Percentiles rank a stretch among this genome's conserved stretches.
phyloP scores from a whole-genome alignment of 768 basidiomycete species.

The Russula dissimulans region DNA sequence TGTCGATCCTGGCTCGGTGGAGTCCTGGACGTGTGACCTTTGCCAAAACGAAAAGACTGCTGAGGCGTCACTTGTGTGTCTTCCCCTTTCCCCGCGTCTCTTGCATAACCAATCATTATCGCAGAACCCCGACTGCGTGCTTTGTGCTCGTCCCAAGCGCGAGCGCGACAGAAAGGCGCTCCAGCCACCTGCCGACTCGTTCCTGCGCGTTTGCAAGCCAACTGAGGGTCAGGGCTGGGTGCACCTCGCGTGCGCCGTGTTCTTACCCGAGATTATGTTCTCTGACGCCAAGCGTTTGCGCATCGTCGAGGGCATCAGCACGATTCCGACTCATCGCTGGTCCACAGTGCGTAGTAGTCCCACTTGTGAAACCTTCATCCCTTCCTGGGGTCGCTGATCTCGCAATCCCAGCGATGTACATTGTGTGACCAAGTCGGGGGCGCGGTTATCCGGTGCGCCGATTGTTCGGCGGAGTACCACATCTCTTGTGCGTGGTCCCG shows the following conservation, averaged over 20 bases:
- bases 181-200: slow-evolving; percentile 49
- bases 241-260: slow-evolving; percentile 84
- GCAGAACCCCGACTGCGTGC: slow-evolving; percentile 74
- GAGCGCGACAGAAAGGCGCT: slow-evolving; percentile 40
- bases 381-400: slow-evolving; percentile 13
- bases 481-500: slow-evolving; percentile 84
- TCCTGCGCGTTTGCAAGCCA: slow-evolving; percentile 71
- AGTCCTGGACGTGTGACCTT: slow-evolving; percentile 80
- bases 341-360: slow-evolving; percentile 43
- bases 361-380: not conserved
- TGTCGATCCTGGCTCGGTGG: slow-evolving; percentile 51
- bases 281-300: slow-evolving; percentile 65
- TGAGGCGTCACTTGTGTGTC: slow-evolving; percentile 74
- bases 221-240: slow-evolving; percentile 93
- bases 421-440: slow-evolving; percentile 68
- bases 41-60: slow-evolving; percentile 76
- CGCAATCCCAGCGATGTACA: slow-evolving; percentile 49
- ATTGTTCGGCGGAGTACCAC: slow-evolving; percentile 77
- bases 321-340: slow-evolving; percentile 65
- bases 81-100: not conserved
- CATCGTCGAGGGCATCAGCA: slow-evolving; percentile 79
- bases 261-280: slow-evolving; percentile 76
- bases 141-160: slow-evolving; percentile 59
- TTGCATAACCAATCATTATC: not conserved
- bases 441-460: slow-evolving; percentile 74